Evolutionary conservation across 306 rosid genomes (phyloP).

Genomic region (Ormosia semicastrata): DNA sequence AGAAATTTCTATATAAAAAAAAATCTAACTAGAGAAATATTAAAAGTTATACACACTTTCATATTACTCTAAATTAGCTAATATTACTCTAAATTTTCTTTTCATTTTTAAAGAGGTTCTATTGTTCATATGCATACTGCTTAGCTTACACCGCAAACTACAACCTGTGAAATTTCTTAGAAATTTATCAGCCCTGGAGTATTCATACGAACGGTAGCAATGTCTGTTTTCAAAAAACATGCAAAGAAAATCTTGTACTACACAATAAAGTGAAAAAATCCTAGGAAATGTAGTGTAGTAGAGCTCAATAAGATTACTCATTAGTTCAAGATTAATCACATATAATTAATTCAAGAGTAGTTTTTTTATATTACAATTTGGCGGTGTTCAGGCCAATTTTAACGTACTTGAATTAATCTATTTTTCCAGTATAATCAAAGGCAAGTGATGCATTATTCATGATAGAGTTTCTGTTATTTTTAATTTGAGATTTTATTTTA

Average conservation of each 20-base stretch:
- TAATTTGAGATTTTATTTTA: too few species aligned
- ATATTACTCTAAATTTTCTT: background rate
- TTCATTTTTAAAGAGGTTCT: background rate
- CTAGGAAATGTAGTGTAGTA: background rate
- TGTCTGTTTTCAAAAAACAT: background rate
- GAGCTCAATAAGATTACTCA: background rate
- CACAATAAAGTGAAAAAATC: background rate
- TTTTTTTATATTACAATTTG: too few species aligned
- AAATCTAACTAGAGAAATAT: background rate
- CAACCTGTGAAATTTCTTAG: constrained; percentile 10
- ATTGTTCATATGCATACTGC: background rate
- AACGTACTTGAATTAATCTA: too few species aligned
- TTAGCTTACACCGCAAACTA: background rate
- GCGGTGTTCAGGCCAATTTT: too few species aligned
- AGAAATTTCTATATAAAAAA: too few species aligned
- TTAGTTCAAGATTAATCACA: background rate
- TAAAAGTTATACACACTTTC: background rate
- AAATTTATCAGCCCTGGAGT: background rate
- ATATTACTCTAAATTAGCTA: background rate
- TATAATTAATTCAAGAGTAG: background rate
- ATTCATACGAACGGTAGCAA: background rate
- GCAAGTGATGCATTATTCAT: too few species aligned
- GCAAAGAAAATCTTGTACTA: background rate
- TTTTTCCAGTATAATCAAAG: too few species aligned
- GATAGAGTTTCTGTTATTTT: too few species aligned